Base-by-base conservation (phyloP, 148 eudicot genomes). In the Rhododendron molle region DNA sequence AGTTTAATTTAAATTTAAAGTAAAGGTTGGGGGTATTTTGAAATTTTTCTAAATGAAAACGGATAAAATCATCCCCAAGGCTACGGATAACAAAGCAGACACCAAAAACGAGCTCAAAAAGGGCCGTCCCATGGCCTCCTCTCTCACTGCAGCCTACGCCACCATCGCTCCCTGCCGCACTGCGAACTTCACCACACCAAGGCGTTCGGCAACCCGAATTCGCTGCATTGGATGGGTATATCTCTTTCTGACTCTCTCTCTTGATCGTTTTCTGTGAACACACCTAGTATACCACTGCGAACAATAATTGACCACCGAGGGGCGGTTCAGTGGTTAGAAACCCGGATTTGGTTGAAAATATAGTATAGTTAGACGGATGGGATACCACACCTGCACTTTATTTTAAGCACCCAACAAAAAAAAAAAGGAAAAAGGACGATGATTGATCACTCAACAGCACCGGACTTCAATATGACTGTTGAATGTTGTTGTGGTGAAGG, bases 171-270 rank as follows among this genome's bases (percentile, higher is more conserved):
- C 85, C 58, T 76, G 1, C 46, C 85, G 86, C 8, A 82, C 47
- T 0, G 2, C 86, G 3, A 82, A 36, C 7, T 49, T 52, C 26
- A 34, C 74, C 23, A 88, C 80, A 30, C 88, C 85, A 79, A 85
- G 71, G 78, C 82, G 56, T 78, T 85, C 78, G 4, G 87, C 40
- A 4, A 88, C 94, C 69, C 90, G 56, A 89, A 90, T 95, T 85
- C 92, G 93, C 56, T 93, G 98, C 87, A 87, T 93, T 85, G 91
- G 90, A 87, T 96, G 98, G 98, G 99, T 96, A 89, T 8, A 0
- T 76, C 13, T 69, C 16, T 49, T 23, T 81, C 60, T 10, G n/a
- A n/a, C 54, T 30, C 47, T 50, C 58, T 30, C 20, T 14, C 26
- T 74, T 40, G 13, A 28, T 86, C 50, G n/a, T 12, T 36, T 15